Conservation (phyloP, 73 alveolate genomes). For the Durusdinium trenchii region DNA sequence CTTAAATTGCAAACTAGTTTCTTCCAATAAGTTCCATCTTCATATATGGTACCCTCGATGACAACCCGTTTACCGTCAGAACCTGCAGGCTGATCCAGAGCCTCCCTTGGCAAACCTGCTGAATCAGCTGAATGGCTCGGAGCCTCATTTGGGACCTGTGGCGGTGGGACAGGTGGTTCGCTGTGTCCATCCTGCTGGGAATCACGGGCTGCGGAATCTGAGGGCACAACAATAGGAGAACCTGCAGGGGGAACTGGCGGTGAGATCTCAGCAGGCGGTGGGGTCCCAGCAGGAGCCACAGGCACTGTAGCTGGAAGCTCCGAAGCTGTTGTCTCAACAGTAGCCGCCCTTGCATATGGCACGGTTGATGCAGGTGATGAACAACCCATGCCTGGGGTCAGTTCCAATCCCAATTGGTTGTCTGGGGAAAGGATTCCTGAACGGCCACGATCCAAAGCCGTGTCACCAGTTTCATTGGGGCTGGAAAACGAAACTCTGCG, state of each 20-base stretch:
- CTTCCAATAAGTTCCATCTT: slow-evolving; percentile 32
- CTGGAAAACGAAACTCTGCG: neutral
- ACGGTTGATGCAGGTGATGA: too few species aligned
- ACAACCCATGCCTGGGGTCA: too few species aligned
- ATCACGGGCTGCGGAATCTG: too few species aligned
- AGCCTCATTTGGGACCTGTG: too few species aligned
- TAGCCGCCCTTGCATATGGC: too few species aligned
- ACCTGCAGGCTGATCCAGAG: neutral
- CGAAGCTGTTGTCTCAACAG: too few species aligned
- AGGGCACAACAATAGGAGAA: too few species aligned
- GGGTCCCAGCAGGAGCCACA: too few species aligned
- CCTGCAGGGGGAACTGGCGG: neutral
- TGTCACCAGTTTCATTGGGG: neutral
- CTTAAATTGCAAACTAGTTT: neutral
- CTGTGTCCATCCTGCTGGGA: too few species aligned
- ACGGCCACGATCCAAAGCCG: neutral
- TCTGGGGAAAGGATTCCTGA: neutral
- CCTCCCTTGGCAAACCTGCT: neutral
- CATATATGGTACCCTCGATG: neutral
- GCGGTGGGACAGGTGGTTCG: too few species aligned
- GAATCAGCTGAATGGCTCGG: neutral
- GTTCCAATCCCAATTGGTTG: neutral
- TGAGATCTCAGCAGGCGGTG: neutral
- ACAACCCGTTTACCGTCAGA: neutral
- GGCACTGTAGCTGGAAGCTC: too few species aligned